Evolutionary conservation across 2,329 filamentous ascomycete genomes (phyloP).

Genomic region (Ophiostoma australiae): DNA sequence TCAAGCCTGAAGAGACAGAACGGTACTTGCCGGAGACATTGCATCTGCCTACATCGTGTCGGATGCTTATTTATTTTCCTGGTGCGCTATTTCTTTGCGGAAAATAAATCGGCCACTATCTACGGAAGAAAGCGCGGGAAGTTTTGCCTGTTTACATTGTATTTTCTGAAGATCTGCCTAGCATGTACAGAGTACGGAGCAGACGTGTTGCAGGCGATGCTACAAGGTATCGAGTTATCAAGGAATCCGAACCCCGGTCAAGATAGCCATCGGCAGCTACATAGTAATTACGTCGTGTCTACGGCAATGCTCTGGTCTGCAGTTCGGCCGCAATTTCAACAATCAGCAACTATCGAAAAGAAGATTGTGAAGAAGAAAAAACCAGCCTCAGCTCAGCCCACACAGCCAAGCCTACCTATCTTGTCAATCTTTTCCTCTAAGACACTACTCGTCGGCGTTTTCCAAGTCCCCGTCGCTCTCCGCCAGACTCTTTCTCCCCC

Average conservation of each 20-base stretch:
- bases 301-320: too few relatives aligned
- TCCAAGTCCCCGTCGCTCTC: not conserved
- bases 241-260: not conserved
- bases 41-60: not conserved
- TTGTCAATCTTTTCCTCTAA: not conserved
- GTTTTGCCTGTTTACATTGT: not conserved
- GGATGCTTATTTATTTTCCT: constrained; percentile 17
- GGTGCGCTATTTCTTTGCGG: constrained; percentile 14
- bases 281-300: too few relatives aligned
- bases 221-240: not conserved
- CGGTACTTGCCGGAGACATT: constrained; percentile 7
- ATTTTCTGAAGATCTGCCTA: not conserved
- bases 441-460: not conserved
- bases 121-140: not conserved
- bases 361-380: not conserved
- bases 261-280: too few relatives aligned
- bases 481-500: not conserved
- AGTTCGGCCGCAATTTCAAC: not conserved
- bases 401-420: not conserved
- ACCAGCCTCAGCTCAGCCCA: not conserved
- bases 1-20: not conserved
- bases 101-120: constrained; percentile 12
- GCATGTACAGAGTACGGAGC: not conserved
- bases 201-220: not conserved
- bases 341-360: not conserved